Evolutionary conservation across 495 filamentous ascomycete genomes (phyloP).

Genomic region (Aspergillus nanangensis): DNA sequence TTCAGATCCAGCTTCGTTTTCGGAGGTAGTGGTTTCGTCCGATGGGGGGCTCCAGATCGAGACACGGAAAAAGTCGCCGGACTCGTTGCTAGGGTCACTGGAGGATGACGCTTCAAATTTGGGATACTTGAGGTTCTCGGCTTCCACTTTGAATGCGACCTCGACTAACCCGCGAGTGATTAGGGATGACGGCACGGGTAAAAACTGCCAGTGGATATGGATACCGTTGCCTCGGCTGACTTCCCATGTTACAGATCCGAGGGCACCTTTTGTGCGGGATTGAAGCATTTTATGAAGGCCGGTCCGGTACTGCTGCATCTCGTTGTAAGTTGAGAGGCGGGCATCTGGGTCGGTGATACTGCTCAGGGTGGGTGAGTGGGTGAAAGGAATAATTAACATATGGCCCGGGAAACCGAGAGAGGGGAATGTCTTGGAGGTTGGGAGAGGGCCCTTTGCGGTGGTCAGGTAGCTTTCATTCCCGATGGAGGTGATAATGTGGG

Average conservation of each 20-base stretch:
- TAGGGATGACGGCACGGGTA: conserved; percentile 65
- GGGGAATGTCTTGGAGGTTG: conserved; percentile 60
- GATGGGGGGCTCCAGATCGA: conserved; percentile 62
- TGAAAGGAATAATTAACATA: conserved; percentile 84
- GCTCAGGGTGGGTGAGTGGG: conserved; percentile 65
- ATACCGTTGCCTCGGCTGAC: conserved; percentile 73
- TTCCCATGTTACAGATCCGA: conserved; percentile 89
- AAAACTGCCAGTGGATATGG: conserved; percentile 92
- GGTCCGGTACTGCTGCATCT: conserved; percentile 76
- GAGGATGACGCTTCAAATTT: conserved; percentile 29
- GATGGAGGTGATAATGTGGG: conserved; percentile 85
- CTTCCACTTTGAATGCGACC: conserved; percentile 78
- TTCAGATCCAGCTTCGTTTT: conserved; percentile 21
- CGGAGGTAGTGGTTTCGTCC: background rate
- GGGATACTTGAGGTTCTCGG: conserved; percentile 70
- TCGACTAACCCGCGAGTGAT: conserved; percentile 68
- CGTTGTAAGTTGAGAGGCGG: conserved; percentile 52
- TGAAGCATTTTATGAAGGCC: conserved; percentile 67
- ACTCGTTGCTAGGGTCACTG: conserved; percentile 38
- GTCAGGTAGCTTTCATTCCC: conserved; percentile 82
- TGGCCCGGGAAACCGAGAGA: conserved; percentile 75
- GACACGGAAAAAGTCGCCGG: conserved; percentile 77
- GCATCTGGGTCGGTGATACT: conserved; percentile 55
- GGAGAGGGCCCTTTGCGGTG: conserved; percentile 86
- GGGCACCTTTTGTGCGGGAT: conserved; percentile 38